These are phyloP conservation scores for Yamadazyma mexicana DNA, from an alignment of 1,139 yeast genomes.

Conservation along the genomic window DNA sequence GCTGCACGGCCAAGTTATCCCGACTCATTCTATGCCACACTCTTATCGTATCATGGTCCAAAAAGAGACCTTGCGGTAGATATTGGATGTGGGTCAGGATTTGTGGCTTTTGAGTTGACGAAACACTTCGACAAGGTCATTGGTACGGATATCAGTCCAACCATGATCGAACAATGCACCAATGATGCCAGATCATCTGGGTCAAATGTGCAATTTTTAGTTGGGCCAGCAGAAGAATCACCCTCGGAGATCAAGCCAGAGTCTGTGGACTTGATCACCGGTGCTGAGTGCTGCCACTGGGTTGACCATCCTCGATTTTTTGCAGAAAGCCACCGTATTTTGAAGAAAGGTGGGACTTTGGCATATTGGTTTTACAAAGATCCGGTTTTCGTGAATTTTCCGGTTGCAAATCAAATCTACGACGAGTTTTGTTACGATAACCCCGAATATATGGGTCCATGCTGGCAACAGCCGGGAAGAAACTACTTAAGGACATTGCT, in stretches of 20 bases:
- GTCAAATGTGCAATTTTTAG: conserved; percentile 7
- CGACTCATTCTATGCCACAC: conserved; percentile 28
- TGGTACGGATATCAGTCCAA: conserved; percentile 67
- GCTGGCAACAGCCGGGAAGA: conserved; percentile 78
- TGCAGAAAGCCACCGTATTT: conserved; percentile 44
- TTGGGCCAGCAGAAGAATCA: conserved; percentile 10
- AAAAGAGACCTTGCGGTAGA: conserved; percentile 49
- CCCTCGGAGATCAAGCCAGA: conserved; percentile 20
- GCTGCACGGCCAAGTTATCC: conserved; percentile 42
- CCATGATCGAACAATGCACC: conserved; percentile 59
- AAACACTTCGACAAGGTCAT: conserved; percentile 46
- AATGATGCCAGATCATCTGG: conserved; percentile 7
- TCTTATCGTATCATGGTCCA: conserved; percentile 28
- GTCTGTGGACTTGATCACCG: conserved; percentile 61
- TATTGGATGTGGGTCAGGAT: conserved; percentile 86
- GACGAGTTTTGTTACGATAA: conserved; percentile 27
- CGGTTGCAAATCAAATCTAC: conserved; percentile 42
- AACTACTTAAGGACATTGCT: conserved; percentile 46
- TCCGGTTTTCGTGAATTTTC: conserved; percentile 49
- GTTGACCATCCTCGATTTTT: conserved; percentile 57
- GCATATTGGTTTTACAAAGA: conserved; percentile 83
- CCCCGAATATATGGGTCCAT: conserved; percentile 55
- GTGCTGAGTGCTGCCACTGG: conserved; percentile 85
- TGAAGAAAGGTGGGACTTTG: conserved; percentile 62
- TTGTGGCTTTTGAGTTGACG: conserved; percentile 60